Evolutionary conservation across 2,329 filamentous ascomycete species (phyloP).

Genomic region (Penicillium sp.): DNA sequence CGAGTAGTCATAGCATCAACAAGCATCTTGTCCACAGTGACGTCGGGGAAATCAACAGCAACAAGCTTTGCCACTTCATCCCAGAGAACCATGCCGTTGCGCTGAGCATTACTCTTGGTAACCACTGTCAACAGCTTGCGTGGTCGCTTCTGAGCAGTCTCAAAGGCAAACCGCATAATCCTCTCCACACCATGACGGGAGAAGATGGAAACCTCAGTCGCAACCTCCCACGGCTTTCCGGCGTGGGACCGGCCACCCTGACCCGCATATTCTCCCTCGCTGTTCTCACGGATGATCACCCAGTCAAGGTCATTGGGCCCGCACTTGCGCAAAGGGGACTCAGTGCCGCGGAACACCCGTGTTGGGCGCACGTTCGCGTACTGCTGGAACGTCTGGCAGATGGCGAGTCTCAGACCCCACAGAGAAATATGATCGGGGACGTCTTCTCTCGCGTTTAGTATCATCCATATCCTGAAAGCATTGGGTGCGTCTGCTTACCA

Average conservation of each 20-base stretch:
- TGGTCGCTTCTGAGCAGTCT: constrained; percentile 56
- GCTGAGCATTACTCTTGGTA: constrained; percentile 64
- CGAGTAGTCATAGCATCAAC: constrained; percentile 66
- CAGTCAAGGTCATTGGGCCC: constrained; percentile 61
- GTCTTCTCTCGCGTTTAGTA: constrained; percentile 33
- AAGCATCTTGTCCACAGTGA: constrained; percentile 63
- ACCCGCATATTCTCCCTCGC: constrained; percentile 65
- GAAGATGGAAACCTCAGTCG: constrained; percentile 64
- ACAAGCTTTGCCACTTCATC: constrained; percentile 60
- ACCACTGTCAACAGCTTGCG: constrained; percentile 61
- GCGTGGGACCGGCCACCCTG: constrained; percentile 62
- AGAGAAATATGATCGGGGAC: constrained; percentile 67
- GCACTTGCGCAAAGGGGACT: constrained; percentile 56
- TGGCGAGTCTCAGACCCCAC: constrained; percentile 65
- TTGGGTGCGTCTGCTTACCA: constrained; percentile 28
- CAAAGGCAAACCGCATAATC: constrained; percentile 63
- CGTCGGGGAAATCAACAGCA: constrained; percentile 58
- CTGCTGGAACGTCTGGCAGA: constrained; percentile 65
- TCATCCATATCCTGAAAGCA: background rate
- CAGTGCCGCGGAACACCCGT: constrained; percentile 59
- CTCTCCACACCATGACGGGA: constrained; percentile 59
- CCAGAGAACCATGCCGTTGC: constrained; percentile 68
- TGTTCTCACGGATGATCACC: constrained; percentile 67
- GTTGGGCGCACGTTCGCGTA: constrained; percentile 68
- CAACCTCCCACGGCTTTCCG: constrained; percentile 58